Conservation (phyloP, 495 filamentous ascomycete species). For the Aspergillus affinis region DNA sequence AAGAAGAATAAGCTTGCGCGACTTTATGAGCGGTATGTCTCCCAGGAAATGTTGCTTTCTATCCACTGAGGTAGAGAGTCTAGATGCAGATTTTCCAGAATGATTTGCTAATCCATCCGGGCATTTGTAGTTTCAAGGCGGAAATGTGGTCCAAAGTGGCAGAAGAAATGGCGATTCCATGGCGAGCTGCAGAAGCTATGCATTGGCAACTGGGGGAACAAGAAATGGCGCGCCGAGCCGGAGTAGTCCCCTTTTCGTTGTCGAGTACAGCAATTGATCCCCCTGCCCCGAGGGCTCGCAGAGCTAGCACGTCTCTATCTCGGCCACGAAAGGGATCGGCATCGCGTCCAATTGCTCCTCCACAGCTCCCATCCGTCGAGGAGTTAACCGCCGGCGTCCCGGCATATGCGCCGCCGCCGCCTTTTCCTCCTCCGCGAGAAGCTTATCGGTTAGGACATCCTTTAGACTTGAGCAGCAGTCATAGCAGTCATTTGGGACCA, state of each 20-base stretch:
- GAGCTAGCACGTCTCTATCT: constrained; percentile 46
- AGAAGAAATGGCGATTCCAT: constrained; percentile 93
- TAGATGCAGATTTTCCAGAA: not conserved
- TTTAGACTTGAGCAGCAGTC: constrained; percentile 32
- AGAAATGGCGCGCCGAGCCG: constrained; percentile 90
- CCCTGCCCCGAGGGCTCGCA: constrained; percentile 43
- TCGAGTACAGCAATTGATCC: constrained; percentile 61
- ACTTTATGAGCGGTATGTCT: constrained; percentile 86
- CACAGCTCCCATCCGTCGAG: constrained; percentile 46
- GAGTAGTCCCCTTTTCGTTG: constrained; percentile 74
- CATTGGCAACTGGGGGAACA: constrained; percentile 94
- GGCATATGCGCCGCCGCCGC: constrained; percentile 42
- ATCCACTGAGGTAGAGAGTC: not conserved
- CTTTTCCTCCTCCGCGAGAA: constrained; percentile 37
- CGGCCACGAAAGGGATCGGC: constrained; percentile 44
- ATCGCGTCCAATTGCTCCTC: constrained; percentile 39
- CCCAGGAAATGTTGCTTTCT: not conserved
- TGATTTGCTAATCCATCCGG: constrained; percentile 8
- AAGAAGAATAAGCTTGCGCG: constrained; percentile 94
- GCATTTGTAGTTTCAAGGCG: constrained; percentile 73
- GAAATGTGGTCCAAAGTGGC: constrained; percentile 97
- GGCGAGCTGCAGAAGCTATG: constrained; percentile 95
- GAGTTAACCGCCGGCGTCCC: constrained; percentile 48
- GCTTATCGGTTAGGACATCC: constrained; percentile 40
- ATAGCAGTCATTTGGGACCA: constrained; percentile 32